Base-by-base conservation (phyloP, 805 yeast genomes). In the Candida maris region DNA sequence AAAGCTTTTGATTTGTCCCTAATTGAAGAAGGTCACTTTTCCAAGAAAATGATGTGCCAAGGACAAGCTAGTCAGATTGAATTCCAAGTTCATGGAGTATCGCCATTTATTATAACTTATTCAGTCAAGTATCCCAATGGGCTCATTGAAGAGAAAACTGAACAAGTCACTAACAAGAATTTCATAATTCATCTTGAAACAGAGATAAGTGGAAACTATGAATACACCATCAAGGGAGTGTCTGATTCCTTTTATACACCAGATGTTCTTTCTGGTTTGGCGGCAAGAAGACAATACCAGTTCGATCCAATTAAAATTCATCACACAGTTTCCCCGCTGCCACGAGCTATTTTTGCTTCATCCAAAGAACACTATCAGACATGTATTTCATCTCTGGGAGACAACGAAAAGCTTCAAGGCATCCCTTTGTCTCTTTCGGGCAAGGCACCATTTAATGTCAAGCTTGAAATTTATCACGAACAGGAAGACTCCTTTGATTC, bases 41-140 rank as follows among this genome's bases (percentile, higher is more conserved):
- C 31, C 12, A 45, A 41, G 19, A 4, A 22, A 3, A 33, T 47
- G 2, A 24, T 49, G 16, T 62, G 67, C 37, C 54, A 56, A 30
- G 45, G 49, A n/a, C 28, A 41, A 4, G 33, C 46, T 3, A 57
- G 48, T 3, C 36, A 48, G 1, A 35, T 59, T 19, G 54, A 48
- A 8, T 39, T 84, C 13, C 61, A 73, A 38, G 56, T 79, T 7
- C 54, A 66, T 16, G 89, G 89, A 13, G 75, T 71, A 30, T 70
- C 74, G 1, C 81, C 85, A 17, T 86, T 86, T 45, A 59, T 73
- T n/a, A 62, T 88, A 18, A 77, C 75, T 26, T 86, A 87, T 55
- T 73, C 75, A n/a, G 59, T 83, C 12, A 62, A 62, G 19, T 61
- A 69, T 26, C 89, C 93, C 5, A 66, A 62, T 49, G 86, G 86